Percentiles rank a stretch among this genome's conserved stretches.
Conservation (phyloP, 371 early-diverging fungal genomes). For the Capillidium heterosporum region DNA sequence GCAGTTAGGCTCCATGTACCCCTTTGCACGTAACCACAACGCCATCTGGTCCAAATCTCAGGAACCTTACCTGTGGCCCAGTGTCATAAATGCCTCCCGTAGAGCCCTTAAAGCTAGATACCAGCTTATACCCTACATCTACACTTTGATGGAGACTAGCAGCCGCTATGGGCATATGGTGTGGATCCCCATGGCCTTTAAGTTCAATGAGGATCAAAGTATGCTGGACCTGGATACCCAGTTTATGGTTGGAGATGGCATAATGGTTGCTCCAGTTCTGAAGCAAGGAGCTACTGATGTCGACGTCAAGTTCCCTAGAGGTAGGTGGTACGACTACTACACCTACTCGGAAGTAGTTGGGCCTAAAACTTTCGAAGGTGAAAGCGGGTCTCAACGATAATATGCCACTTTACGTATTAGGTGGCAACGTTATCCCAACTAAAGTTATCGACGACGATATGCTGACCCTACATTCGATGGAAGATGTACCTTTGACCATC, state of each 20-base stretch:
- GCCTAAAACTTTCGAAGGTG: no score
- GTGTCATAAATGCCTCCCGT: slow-evolving; percentile 21
- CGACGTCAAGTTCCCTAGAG: slow-evolving; percentile 52
- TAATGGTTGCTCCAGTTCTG: slow-evolving; percentile 60
- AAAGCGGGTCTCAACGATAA: no score
- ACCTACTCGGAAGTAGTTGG: no score
- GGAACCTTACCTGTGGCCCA: slow-evolving; percentile 32
- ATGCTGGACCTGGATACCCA: slow-evolving; percentile 59
- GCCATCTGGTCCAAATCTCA: slow-evolving; percentile 33
- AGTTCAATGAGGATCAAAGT: slow-evolving; percentile 54
- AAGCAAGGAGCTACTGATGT: slow-evolving; percentile 26
- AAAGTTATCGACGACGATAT: no score
- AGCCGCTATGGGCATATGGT: slow-evolving; percentile 32
- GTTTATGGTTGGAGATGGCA: slow-evolving; percentile 57
- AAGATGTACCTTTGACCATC: no score
- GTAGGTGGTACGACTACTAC: no score
- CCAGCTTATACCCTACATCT: slow-evolving; percentile 38
- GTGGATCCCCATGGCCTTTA: slow-evolving; percentile 47
- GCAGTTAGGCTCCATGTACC: slow-evolving; percentile 54
- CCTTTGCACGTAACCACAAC: slow-evolving; percentile 50
- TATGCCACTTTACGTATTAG: no score
- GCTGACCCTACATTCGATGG: no score
- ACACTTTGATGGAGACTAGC: slow-evolving; percentile 31
- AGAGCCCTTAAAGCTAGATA: slow-evolving; percentile 32
- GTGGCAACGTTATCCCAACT: no score